phyloP scores from a whole-genome alignment of 2,329 filamentous ascomycete species.

The Beauveria brongniartii region DNA sequence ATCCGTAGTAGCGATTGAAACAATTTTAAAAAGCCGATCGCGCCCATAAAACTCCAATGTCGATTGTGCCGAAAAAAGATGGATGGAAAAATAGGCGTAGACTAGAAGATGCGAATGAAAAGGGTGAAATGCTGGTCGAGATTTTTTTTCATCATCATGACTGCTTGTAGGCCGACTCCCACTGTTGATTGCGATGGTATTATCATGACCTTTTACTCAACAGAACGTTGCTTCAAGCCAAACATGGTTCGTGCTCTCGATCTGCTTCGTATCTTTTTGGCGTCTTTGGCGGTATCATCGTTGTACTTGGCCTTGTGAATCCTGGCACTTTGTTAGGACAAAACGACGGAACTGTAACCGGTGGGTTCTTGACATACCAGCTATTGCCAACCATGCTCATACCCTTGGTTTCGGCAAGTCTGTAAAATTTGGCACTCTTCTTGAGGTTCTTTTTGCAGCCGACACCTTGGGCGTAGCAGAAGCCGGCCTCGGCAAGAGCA shows the following conservation, averaged over 20 bases:
- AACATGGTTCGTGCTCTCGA: constrained; percentile 70
- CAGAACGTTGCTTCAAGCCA: constrained; percentile 32
- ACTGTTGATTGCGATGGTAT: neutral
- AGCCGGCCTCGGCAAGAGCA: constrained; percentile 87
- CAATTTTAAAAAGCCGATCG: neutral
- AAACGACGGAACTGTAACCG: neutral
- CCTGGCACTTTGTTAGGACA: constrained; percentile 40
- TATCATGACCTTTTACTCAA: constrained; percentile 11
- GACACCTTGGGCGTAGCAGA: constrained; percentile 89
- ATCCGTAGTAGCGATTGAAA: neutral
- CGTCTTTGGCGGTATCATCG: constrained; percentile 46
- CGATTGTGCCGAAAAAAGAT: neutral
- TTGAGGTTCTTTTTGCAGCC: constrained; percentile 95
- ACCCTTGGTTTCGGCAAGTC: constrained; percentile 82
- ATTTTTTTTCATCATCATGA: neutral
- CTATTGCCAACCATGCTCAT: constrained; percentile 98
- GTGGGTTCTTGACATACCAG: constrained; percentile 57
- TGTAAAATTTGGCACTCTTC: constrained; percentile 86
- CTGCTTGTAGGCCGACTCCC: neutral
- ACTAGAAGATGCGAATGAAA: neutral
- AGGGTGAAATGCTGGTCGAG: neutral
- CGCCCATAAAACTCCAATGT: constrained; percentile 4
- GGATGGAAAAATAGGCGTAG: neutral
- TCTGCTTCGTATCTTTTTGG: constrained; percentile 66
- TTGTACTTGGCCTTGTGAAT: constrained; percentile 95